Evolutionary conservation across 2,329 filamentous ascomycete species (phyloP).

Genomic region (Ustulina deusta): DNA sequence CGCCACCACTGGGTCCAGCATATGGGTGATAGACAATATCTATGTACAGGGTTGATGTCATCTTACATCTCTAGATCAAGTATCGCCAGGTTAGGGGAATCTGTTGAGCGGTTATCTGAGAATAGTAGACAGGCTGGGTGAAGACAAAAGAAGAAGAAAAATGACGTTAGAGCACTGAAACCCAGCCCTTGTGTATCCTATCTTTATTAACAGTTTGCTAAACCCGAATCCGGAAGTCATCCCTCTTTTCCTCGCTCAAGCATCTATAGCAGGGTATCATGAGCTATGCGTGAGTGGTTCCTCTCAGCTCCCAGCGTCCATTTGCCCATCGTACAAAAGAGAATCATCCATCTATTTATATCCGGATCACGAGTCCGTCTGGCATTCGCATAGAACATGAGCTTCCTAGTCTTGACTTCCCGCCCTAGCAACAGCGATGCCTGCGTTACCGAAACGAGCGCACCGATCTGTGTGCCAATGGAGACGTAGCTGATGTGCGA

Average conservation of each 20-base stretch:
- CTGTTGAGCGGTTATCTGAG: neutral
- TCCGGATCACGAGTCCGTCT: neutral
- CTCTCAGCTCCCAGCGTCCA: neutral
- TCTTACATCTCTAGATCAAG: neutral
- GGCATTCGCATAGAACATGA: neutral
- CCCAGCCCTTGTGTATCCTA: constrained; percentile 9
- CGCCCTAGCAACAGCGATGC: neutral
- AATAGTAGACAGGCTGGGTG: neutral
- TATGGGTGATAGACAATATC: neutral
- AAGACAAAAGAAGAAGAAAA: constrained; percentile 4
- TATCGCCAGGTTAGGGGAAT: neutral
- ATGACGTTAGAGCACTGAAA: constrained; percentile 10
- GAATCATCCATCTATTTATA: constrained; percentile 27
- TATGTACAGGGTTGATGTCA: neutral
- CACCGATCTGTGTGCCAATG: constrained; percentile 60
- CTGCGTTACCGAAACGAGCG: constrained; percentile 57
- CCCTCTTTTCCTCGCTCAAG: constrained; percentile 15
- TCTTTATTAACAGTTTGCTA: constrained; percentile 19
- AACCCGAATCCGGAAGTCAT: constrained; percentile 9
- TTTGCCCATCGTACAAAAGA: constrained; percentile 27
- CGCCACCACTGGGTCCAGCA: no score
- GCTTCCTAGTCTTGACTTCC: neutral
- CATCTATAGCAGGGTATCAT: constrained; percentile 32
- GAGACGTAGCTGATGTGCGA: constrained; percentile 53
- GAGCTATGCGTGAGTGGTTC: constrained; percentile 15